Evolutionary conservation across 495 filamentous ascomycete genomes (phyloP).

Genomic region (Staphylotrichum longicolle): DNA sequence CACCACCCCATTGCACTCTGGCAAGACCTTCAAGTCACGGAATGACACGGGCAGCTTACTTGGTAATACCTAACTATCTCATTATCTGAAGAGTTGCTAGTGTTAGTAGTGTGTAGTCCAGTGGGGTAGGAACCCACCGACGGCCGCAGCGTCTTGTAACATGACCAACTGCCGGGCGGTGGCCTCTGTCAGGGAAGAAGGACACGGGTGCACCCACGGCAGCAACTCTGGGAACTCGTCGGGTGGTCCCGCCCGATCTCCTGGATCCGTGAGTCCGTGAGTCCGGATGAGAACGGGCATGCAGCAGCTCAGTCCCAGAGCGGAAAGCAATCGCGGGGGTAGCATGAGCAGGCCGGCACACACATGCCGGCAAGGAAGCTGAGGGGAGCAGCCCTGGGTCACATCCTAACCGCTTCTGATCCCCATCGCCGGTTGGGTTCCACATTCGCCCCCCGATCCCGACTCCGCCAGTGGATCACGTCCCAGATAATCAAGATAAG

Average conservation of each 20-base stretch:
- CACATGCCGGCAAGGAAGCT: too few relatives aligned
- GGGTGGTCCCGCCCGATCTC: not conserved
- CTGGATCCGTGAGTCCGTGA: not conserved
- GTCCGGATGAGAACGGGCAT: not conserved
- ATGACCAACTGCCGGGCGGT: too few relatives aligned
- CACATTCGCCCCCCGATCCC: conserved; percentile 6
- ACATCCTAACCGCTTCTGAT: conserved; percentile 17
- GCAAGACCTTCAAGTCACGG: not conserved
- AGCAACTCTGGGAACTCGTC: not conserved
- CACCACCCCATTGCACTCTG: not conserved
- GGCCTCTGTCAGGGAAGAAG: too few relatives aligned
- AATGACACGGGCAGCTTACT: too few relatives aligned
- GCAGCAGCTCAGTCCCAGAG: not conserved
- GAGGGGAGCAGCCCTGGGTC: not conserved
- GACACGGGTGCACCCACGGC: too few relatives aligned
- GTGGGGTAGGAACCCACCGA: too few relatives aligned
- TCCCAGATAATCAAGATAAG: not conserved
- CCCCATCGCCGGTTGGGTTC: conserved; percentile 1
- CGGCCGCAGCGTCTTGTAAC: too few relatives aligned
- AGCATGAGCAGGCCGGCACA: not conserved
- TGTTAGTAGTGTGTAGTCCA: too few relatives aligned
- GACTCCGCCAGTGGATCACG: conserved; percentile 1
- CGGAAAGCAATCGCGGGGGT: not conserved
- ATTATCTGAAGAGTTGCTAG: too few relatives aligned
- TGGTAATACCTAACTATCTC: too few relatives aligned